Percentiles rank a stretch among this genome's conserved stretches.
These are phyloP conservation scores for Auriculariales sp. DNA, from an alignment of 768 basidiomycete genomes.

Conservation along the genomic window DNA sequence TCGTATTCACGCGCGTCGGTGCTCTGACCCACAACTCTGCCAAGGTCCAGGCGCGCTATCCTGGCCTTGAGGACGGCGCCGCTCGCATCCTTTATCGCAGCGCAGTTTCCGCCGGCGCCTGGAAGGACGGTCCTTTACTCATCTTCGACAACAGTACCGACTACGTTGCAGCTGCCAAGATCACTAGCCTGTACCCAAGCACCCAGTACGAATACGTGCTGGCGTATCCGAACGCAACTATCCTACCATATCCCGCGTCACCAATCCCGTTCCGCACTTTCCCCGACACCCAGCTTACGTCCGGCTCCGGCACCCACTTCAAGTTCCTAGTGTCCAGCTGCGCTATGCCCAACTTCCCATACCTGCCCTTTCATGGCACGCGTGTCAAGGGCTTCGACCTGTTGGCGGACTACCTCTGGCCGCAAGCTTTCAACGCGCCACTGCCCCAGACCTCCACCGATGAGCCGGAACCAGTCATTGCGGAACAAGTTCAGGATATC, in stretches of 20 bases:
- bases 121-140: constrained; percentile 42
- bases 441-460: too few species aligned
- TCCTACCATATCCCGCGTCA: constrained; percentile 32
- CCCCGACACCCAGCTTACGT: constrained; percentile 47
- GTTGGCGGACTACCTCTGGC: constrained; percentile 39
- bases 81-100: constrained; percentile 21
- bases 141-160: constrained; percentile 30
- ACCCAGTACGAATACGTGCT: constrained; percentile 53
- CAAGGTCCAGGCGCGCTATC: constrained; percentile 51
- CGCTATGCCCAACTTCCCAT: constrained; percentile 59
- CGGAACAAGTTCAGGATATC: background rate
- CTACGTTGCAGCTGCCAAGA: constrained; percentile 40
- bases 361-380: constrained; percentile 35
- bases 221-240: constrained; percentile 24
- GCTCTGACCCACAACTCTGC: constrained; percentile 49
- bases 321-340: constrained; percentile 59
- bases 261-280: constrained; percentile 58
- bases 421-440: too few species aligned
- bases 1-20: constrained; percentile 55
- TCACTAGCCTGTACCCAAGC: constrained; percentile 50
- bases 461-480: background rate
- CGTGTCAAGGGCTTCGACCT: constrained; percentile 52
- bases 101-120: constrained; percentile 17
- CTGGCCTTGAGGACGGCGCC: constrained; percentile 20
- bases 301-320: constrained; percentile 34